Conservation (phyloP, 495 filamentous ascomycete genomes). For the Recurvomyces mirabilis region DNA sequence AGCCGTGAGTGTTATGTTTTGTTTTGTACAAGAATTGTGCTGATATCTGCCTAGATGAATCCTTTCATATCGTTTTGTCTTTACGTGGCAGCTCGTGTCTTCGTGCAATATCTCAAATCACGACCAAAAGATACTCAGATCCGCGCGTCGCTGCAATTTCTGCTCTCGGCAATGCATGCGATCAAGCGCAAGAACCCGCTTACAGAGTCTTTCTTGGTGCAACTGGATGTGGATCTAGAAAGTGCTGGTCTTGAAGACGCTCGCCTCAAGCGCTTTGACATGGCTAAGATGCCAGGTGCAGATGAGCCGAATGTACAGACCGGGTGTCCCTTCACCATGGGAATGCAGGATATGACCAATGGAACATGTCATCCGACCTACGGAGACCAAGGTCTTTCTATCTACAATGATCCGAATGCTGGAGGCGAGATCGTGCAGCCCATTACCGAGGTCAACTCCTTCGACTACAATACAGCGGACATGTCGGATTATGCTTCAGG, state of each 20-base stretch:
- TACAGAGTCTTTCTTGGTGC: slow-evolving; percentile 88
- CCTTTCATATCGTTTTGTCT: slow-evolving; percentile 93
- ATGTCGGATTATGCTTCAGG: slow-evolving; percentile 5
- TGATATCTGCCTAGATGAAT: slow-evolving; percentile 61
- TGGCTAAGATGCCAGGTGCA: background rate
- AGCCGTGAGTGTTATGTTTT: slow-evolving; percentile 47
- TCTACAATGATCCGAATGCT: slow-evolving; percentile 1
- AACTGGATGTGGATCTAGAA: slow-evolving; percentile 85
- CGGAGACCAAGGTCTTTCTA: slow-evolving; percentile 4
- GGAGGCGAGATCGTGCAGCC: background rate
- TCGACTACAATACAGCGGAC: slow-evolving; percentile 4
- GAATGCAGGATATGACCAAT: background rate
- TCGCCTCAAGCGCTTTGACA: slow-evolving; percentile 1
- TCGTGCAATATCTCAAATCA: slow-evolving; percentile 88
- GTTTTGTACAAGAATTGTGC: no score
- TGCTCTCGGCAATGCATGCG: slow-evolving; percentile 78
- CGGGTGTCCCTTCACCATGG: slow-evolving; percentile 9
- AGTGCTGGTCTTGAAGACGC: slow-evolving; percentile 35
- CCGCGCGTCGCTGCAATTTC: slow-evolving; percentile 73
- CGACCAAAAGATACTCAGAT: slow-evolving; percentile 74
- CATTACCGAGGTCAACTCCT: background rate
- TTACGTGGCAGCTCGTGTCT: slow-evolving; percentile 88
- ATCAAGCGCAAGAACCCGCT: slow-evolving; percentile 81
- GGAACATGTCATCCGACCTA: background rate
- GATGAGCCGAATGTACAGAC: background rate